phyloP scores from a whole-genome alignment of 345 rosid genomes.

The Sisymbrium irio region DNA sequence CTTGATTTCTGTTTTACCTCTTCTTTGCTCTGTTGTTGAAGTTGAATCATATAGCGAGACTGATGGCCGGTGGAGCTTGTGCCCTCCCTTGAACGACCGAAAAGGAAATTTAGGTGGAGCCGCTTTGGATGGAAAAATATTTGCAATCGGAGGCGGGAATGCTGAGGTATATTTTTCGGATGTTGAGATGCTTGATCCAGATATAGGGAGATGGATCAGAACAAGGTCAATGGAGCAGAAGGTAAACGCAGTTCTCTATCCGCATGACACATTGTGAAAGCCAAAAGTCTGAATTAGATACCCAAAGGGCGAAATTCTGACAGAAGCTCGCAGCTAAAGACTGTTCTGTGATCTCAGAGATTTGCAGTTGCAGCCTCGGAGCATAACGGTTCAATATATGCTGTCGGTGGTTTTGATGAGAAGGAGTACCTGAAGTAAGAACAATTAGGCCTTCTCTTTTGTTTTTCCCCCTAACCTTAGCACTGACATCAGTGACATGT shows the following conservation, averaged over 20 bases:
- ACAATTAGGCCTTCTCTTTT: slow-evolving; percentile 6
- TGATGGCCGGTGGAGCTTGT: slow-evolving; percentile 53
- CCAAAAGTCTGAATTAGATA: slow-evolving; percentile 12
- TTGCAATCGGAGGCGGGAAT: slow-evolving; percentile 77
- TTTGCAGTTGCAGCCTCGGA: slow-evolving; percentile 70
- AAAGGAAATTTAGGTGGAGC: slow-evolving; percentile 73
- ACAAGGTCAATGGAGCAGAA: slow-evolving; percentile 59
- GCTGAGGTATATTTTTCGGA: slow-evolving; percentile 48
- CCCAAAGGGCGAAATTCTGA: background rate
- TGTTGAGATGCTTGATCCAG: slow-evolving; percentile 83
- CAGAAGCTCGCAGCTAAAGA: slow-evolving; percentile 8
- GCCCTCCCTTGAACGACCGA: slow-evolving; percentile 46
- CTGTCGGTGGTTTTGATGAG: slow-evolving; percentile 70
- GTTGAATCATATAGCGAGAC: slow-evolving; percentile 63
- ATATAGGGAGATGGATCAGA: slow-evolving; percentile 63
- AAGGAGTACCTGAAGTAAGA: slow-evolving; percentile 57
- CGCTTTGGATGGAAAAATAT: slow-evolving; percentile 48
- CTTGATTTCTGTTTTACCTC: slow-evolving; percentile 11
- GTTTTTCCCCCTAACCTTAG: background rate
- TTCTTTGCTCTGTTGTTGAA: slow-evolving; percentile 36
- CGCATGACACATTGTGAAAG: slow-evolving; percentile 13
- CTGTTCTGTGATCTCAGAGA: slow-evolving; percentile 49
- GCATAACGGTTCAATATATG: slow-evolving; percentile 61
- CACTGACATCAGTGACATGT: slow-evolving; percentile 8
- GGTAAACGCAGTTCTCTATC: slow-evolving; percentile 41